Conservation (phyloP, 176 grass and related monocot species). For the Oryza meridionalis region DNA sequence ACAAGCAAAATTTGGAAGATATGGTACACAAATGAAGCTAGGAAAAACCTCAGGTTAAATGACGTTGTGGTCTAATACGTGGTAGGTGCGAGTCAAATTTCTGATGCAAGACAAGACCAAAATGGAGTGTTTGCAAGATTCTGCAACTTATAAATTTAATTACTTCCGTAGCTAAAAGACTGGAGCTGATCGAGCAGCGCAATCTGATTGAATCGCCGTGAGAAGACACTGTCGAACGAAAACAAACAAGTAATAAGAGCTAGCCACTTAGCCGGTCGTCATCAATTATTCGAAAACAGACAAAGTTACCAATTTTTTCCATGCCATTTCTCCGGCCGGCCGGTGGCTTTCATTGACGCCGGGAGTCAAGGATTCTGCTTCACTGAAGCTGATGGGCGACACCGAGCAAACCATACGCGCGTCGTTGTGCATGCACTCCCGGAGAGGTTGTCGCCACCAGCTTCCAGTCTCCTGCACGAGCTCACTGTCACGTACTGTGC, state of each 20-base stretch:
- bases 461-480: conserved; percentile 27
- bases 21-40: neutral
- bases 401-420: neutral
- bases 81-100: neutral
- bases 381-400: neutral
- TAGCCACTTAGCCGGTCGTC: neutral
- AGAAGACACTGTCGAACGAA: neutral
- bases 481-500: neutral
- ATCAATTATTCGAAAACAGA: neutral
- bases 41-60: neutral
- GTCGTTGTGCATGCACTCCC: conserved; percentile 4
- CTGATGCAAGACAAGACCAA: neutral
- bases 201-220: neutral
- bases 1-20: neutral
- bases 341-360: conserved; percentile 38
- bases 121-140: neutral
- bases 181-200: neutral
- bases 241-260: neutral
- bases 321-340: neutral
- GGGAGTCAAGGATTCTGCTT: conserved; percentile 17
- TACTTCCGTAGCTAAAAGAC: neutral
- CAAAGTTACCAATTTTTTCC: conserved; percentile 25
- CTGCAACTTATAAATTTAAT: neutral
- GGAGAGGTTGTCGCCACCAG: neutral
- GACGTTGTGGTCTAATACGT: neutral